phyloP scores from a whole-genome alignment of 2,329 filamentous ascomycete genomes.

The Ophiocordyceps australis region DNA sequence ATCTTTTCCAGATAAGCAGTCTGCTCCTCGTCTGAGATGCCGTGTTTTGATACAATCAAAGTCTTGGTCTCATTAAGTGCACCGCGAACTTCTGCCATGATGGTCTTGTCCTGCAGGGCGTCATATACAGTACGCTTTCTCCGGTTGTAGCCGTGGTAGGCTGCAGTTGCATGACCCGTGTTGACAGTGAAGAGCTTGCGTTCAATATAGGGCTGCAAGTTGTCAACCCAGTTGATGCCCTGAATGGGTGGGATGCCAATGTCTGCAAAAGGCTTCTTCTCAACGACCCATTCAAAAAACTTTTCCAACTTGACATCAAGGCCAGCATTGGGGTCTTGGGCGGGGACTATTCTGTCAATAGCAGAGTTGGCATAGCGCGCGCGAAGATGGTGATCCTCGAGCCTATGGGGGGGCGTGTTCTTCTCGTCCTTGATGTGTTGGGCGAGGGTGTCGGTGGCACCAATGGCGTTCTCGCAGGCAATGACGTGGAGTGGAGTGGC shows the following conservation, averaged over 20 bases:
- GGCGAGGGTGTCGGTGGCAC: conserved; percentile 76
- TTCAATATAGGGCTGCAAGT: conserved; percentile 92
- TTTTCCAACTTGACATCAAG: conserved; percentile 92
- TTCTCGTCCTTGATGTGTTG: conserved; percentile 58
- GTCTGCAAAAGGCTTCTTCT: conserved; percentile 65
- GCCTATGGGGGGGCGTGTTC: conserved; percentile 50
- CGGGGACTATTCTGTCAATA: conserved; percentile 94
- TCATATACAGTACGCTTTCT: conserved; percentile 83
- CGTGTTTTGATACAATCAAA: conserved; percentile 76
- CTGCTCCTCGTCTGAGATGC: conserved; percentile 58
- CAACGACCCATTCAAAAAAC: conserved; percentile 98
- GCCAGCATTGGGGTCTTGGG: conserved; percentile 62
- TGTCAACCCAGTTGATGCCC: conserved; percentile 82
- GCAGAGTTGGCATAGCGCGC: conserved; percentile 93
- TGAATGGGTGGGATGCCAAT: conserved; percentile 50
- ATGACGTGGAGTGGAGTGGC: conserved; percentile 68
- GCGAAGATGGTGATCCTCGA: conserved; percentile 50
- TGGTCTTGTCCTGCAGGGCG: conserved; percentile 62
- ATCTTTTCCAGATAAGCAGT: conserved; percentile 81
- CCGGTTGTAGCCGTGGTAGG: conserved; percentile 82
- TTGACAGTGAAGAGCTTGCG: conserved; percentile 99
- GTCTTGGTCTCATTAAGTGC: conserved; percentile 73
- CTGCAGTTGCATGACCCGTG: conserved; percentile 88
- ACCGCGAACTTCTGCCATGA: conserved; percentile 61
- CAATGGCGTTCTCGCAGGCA: conserved; percentile 95